Evolutionary conservation across 176 grass and related monocot species (phyloP), one percentile per base, ranked within the genome.

Genomic region (Triticum turgidum): DNA sequence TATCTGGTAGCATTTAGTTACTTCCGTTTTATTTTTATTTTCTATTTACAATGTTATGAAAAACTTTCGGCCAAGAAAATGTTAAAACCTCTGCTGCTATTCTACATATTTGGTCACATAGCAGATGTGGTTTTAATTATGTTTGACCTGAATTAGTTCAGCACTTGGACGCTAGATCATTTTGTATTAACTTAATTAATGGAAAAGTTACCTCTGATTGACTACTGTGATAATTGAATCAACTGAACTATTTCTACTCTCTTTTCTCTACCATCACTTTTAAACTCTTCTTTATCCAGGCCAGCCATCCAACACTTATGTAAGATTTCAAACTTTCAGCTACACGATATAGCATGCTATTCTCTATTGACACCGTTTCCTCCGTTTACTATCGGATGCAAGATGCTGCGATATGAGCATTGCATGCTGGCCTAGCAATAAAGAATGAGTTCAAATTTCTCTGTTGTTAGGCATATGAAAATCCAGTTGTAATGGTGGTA

Each of bases 361-460:
- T 63, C 61, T 63, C 61, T 63, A 5, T 63, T 63, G 22, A 63
- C 8, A 63, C 9, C 25, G n/a, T 62, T 9, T 20, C 20, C 7
- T 3, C 0, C 0, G 3, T 59, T 8, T 59, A 4, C 1, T 22
- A 62, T 63, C 0, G 0, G 9, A 64, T 27, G 61, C 9, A 25
- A 3, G 22, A 64, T 27, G 10, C 61, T 0, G 0, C 0, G 22
- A 5, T 1, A 11, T 64, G 20, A 59, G 3, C 2, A 0, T 59
- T 59, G 56, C 45, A 6, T 11, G 24, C 1, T 64, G 10, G 1
- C 5, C n/a, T 2, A 64, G 24, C 3, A 13, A 64, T 25, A 64
- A 64, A 5, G 61, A 64, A 64, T 64, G 0, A 1, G 9, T 64
- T 10, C 61, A 64, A 25, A 11, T 64, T 64, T 25, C 0, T 0